Evolutionary conservation across 129 eudicot species (phyloP).

Genomic region (Arctium lappa): DNA sequence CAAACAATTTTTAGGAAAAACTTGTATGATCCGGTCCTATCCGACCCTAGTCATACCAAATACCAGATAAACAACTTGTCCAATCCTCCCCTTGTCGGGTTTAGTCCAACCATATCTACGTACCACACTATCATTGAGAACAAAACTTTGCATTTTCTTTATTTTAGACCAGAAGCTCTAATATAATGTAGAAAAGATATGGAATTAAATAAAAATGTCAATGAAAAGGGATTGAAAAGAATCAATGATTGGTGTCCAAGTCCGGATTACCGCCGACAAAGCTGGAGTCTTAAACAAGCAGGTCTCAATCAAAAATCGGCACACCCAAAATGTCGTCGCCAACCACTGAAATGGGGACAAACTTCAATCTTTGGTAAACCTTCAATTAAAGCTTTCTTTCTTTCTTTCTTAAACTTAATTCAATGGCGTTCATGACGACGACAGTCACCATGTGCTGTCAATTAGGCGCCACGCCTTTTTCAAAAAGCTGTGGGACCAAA

Average conservation of each 20-base stretch:
- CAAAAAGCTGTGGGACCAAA: slow-evolving; percentile 36
- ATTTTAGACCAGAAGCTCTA: no score
- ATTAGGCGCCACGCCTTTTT: slow-evolving; percentile 29
- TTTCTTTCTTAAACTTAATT: not conserved
- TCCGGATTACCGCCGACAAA: slow-evolving; percentile 16
- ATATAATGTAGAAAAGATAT: no score
- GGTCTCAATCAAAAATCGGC: slow-evolving; percentile 20
- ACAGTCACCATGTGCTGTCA: slow-evolving; percentile 24
- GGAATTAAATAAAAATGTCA: not conserved
- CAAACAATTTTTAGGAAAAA: no score
- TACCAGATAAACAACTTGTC: no score
- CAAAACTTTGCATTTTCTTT: no score
- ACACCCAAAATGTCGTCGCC: slow-evolving; percentile 7
- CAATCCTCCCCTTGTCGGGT: no score
- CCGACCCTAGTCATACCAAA: no score
- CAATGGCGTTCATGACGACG: slow-evolving; percentile 18
- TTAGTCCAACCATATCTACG: no score
- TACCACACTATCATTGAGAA: no score
- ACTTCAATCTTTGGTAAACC: not conserved
- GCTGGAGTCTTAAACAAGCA: slow-evolving; percentile 29
- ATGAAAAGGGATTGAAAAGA: not conserved
- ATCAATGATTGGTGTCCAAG: not conserved
- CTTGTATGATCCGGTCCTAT: no score
- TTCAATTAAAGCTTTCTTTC: not conserved
- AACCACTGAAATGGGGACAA: not conserved